Conservation (phyloP, 495 filamentous ascomycete species). For the Xylaria venustula region DNA sequence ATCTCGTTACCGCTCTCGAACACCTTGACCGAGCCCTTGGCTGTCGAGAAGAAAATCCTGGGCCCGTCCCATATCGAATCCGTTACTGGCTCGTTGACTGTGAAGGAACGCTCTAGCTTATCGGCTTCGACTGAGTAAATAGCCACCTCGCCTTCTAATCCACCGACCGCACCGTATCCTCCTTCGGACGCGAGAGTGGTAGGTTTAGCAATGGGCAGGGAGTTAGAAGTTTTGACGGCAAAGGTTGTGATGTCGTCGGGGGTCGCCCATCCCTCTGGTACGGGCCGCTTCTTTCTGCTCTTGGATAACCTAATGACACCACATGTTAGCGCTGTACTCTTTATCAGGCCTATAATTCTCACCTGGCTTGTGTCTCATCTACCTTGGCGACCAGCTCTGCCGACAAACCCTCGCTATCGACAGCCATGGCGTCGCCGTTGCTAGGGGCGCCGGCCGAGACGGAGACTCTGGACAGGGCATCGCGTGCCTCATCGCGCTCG, state of each 20-base stretch:
- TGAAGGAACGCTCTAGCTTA: conserved; percentile 63
- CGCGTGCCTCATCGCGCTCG: conserved; percentile 89
- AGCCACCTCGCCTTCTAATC: conserved; percentile 70
- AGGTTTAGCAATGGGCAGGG: conserved; percentile 59
- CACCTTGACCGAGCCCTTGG: conserved; percentile 74
- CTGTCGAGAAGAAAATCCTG: conserved; percentile 66
- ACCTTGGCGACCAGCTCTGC: conserved; percentile 71
- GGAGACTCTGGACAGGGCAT: conserved; percentile 84
- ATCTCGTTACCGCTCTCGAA: conserved; percentile 67
- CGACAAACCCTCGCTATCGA: conserved; percentile 73
- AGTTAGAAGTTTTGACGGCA: conserved; percentile 59
- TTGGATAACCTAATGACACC: conserved; percentile 65
- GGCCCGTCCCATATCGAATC: conserved; percentile 75
- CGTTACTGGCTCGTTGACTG: conserved; percentile 69
- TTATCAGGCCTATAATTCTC: conserved; percentile 32
- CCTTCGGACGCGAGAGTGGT: conserved; percentile 68
- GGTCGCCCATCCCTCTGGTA: conserved; percentile 83
- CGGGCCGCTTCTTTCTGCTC: conserved; percentile 78
- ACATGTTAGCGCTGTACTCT: conserved; percentile 10
- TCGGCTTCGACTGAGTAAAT: conserved; percentile 77
- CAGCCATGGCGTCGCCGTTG: conserved; percentile 84
- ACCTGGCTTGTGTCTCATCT: conserved; percentile 75
- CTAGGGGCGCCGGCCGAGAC: conserved; percentile 57
- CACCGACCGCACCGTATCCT: conserved; percentile 75
- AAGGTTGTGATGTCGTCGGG: conserved; percentile 69